Percentiles rank a stretch among this genome's conserved stretches.
phyloP scores from a whole-genome alignment of 2,329 filamentous ascomycete species.

The Claviceps spartinae region DNA sequence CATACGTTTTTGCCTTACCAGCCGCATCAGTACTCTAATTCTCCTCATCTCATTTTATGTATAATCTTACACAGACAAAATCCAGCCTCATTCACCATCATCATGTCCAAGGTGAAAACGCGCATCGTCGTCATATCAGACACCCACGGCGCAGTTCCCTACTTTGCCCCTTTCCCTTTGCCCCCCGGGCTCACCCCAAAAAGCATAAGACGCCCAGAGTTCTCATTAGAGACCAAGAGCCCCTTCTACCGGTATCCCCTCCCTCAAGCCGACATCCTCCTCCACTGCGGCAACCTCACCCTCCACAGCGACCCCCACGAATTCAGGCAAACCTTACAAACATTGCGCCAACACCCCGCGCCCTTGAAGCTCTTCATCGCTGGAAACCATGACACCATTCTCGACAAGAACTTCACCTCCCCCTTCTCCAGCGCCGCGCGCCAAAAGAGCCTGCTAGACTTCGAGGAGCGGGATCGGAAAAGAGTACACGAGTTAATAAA shows the following conservation, averaged over 20 bases:
- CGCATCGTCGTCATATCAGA: conserved; percentile 27
- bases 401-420: conserved; percentile 17
- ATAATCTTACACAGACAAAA: too few species aligned
- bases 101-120: conserved; percentile 13
- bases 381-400: conserved; percentile 39
- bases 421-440: too few species aligned
- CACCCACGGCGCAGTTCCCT: conserved; percentile 16
- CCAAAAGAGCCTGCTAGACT: too few species aligned
- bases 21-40: too few species aligned
- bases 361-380: conserved; percentile 40
- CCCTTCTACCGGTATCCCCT: conserved; percentile 17
- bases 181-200: too few species aligned
- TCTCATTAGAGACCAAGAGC: neutral
- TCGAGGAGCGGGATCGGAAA: too few species aligned
- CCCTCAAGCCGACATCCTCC: conserved; percentile 30
- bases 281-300: conserved; percentile 42
- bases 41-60: too few species aligned
- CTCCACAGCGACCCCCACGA: conserved; percentile 26
- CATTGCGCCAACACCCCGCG: conserved; percentile 29
- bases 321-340: conserved; percentile 25
- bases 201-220: too few species aligned
- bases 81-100: conserved; percentile 9
- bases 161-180: too few species aligned
- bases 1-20: too few species aligned
- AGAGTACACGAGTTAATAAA: conserved; percentile 23